These are phyloP conservation scores for Quercus berberidifolia DNA, from an alignment of 306 rosid genomes.

Conservation along the genomic window DNA sequence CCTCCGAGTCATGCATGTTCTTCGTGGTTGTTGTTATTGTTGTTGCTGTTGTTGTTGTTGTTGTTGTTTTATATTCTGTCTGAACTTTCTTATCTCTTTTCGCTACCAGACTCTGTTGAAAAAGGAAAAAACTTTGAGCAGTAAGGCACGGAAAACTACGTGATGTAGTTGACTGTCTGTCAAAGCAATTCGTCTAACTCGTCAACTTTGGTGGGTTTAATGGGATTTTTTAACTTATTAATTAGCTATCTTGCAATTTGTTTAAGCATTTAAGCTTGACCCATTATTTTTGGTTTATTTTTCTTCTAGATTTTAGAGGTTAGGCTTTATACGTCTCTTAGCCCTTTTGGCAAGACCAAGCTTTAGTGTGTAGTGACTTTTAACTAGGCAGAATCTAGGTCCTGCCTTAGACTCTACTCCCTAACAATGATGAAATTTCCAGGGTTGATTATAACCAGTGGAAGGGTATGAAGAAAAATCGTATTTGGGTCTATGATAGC, in stretches of 20 bases:
- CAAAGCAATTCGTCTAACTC: slow-evolving; percentile 10
- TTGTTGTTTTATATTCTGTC: slow-evolving; percentile 30
- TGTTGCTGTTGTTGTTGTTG: slow-evolving; percentile 15
- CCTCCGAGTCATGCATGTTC: slow-evolving; percentile 40
- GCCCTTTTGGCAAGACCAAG: not conserved
- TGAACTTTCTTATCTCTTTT: slow-evolving; percentile 30
- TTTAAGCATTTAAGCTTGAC: not conserved
- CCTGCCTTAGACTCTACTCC: not conserved
- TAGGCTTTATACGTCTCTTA: not conserved
- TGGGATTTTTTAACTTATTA: not conserved
- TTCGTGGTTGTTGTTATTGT: slow-evolving; percentile 14
- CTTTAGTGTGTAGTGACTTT: not conserved
- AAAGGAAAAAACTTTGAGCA: not conserved
- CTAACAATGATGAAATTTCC: not conserved
- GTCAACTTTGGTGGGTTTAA: slow-evolving; percentile 9
- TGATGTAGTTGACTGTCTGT: slow-evolving; percentile 27
- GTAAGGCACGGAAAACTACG: slow-evolving; percentile 17
- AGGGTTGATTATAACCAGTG: not conserved
- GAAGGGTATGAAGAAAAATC: not conserved
- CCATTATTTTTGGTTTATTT: no score
- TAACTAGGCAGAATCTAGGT: slow-evolving; percentile 33
- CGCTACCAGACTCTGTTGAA: slow-evolving; percentile 7
- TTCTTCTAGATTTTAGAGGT: not conserved
- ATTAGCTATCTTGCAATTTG: not conserved
- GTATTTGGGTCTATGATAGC: not conserved